These are phyloP conservation scores for Arthrobotrys conoides DNA, from an alignment of 2,329 filamentous ascomycete genomes.

Conservation along the genomic window DNA sequence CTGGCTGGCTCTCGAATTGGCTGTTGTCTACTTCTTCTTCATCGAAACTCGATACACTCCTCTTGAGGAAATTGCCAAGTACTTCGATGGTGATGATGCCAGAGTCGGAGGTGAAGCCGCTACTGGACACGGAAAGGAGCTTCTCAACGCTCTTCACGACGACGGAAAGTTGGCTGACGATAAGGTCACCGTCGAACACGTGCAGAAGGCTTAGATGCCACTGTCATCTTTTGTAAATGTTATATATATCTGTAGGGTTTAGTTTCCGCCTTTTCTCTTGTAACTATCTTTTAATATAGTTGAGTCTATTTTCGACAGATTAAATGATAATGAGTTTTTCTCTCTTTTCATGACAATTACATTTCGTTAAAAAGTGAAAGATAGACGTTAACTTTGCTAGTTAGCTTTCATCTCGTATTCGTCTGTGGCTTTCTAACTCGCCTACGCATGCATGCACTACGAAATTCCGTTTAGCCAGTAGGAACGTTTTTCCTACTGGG, in stretches of 20 bases:
- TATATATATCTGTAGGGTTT: conserved; percentile 14
- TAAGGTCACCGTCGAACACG: conserved; percentile 58
- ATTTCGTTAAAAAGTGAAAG: background rate
- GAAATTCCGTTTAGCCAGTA: conserved; percentile 49
- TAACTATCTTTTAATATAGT: conserved; percentile 60
- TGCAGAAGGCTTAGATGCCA: conserved; percentile 55
- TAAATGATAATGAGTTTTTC: conserved; percentile 45
- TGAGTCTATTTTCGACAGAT: conserved; percentile 29
- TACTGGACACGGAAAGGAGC: conserved; percentile 59
- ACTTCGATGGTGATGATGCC: conserved; percentile 68
- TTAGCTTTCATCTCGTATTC: conserved; percentile 31
- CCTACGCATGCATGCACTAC: conserved; percentile 17
- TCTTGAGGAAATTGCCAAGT: conserved; percentile 69
- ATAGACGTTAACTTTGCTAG: too few species aligned
- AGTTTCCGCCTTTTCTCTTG: conserved; percentile 25
- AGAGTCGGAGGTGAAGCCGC: conserved; percentile 61
- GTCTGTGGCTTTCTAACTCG: conserved; percentile 23
- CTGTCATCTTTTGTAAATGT: conserved; percentile 21
- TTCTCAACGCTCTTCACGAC: conserved; percentile 61
- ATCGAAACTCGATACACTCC: conserved; percentile 68
- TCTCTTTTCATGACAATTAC: background rate
- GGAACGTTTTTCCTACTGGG: conserved; percentile 3
- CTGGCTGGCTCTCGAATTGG: conserved; percentile 68
- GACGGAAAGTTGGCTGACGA: conserved; percentile 59
- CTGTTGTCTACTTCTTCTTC: conserved; percentile 70